Evolutionary conservation across 768 basidiomycete genomes (phyloP), one percentile per base, ranked within the genome.

Genomic region (Suillus clintonianus): DNA sequence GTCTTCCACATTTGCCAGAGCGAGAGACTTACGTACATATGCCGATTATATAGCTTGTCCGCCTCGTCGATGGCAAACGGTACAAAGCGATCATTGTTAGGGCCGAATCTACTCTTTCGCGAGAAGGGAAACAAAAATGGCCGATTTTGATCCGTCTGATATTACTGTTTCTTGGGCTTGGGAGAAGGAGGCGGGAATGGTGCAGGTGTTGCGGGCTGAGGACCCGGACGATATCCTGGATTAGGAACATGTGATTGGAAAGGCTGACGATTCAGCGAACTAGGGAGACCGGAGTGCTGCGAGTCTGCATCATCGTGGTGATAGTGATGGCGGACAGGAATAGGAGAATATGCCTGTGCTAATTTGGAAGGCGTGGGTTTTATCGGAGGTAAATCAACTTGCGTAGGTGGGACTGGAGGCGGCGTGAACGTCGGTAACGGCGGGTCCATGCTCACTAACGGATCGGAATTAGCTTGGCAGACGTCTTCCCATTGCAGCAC

Each of bases 51-150:
- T 50, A 99, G 83, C 59, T 86, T 86, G 75, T 97, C 94, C 1
- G 97, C 97, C 74, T 99, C 97, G 51, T 95, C 94, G 64, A 99
- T 95, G 5, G 95, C 95, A 74, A 90, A 95, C 2, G 97, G 97
- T 4, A 99, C 93, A 19, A 92, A 80, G 47, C 86, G 84, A 27
- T 81, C 82, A 63, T 88, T 84, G 57, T 85, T 83, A 53, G 72
- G 63, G 34, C 85, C 80, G 60, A 81, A 81, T 61, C 76, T 81
- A 56, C 76, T 82, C 48, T 65, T 77, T n/a, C 88, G 85, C 7
- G 94, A 93, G 73, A 97, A 99, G 0, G 97, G 97, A 74, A 99
- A 96, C 64, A 99, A 79, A 74, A 99, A 99, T 1, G 97, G 97
- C 14, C 92, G 84, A 53, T 80, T 88, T 73, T 96, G 97, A 76